Evolutionary conservation across 148 eudicot species (phyloP), one percentile per base, ranked within the genome.

Genomic region (Bassia scoparia): DNA sequence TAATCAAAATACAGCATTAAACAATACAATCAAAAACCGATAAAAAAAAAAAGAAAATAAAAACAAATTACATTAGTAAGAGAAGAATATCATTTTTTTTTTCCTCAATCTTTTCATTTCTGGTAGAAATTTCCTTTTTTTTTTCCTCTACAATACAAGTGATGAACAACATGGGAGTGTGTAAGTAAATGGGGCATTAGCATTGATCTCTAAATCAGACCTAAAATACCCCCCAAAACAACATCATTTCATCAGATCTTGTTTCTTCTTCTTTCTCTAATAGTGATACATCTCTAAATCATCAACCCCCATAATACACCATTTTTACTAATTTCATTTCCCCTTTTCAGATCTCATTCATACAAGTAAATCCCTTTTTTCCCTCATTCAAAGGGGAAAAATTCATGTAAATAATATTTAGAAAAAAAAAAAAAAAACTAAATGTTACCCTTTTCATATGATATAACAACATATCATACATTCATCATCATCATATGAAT

Each of bases 81-180:
- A 68, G 21, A 61, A 60, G 26, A 14, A 31, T 35, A n/a, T 44
- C 43, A 23, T 15, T n/a, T 24, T 44, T 43, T 44, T 66, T 62
- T n/a, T 23, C 9, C 14, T 21, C 12, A 26, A 26, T 7, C 23
- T 58, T 50, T 67, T 75, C 72, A 77, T 77, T 64, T 66, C 71
- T 53, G 27, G 65, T 59, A 41, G 49, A 56, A 77, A 29, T 72
- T 72, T 67, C 62, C 69, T 64, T 55, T 63, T n/a, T 34, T 13
- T 17, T 26, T 48, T 66, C 33, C 69, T 72, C 80, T 71, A 71
- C 66, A 77, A 76, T 77, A 77, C 71, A 77, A 69, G 75, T 72
- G 56, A 38, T 31, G 59, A 73, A 73, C 74, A 62, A 52, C 24
- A 67, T 18, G 23, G 54, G 10, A 21, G 64, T 31, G 33, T 30